Conservation (phyloP, 2,329 filamentous ascomycete genomes). For the Claviceps pazoutovae region DNA sequence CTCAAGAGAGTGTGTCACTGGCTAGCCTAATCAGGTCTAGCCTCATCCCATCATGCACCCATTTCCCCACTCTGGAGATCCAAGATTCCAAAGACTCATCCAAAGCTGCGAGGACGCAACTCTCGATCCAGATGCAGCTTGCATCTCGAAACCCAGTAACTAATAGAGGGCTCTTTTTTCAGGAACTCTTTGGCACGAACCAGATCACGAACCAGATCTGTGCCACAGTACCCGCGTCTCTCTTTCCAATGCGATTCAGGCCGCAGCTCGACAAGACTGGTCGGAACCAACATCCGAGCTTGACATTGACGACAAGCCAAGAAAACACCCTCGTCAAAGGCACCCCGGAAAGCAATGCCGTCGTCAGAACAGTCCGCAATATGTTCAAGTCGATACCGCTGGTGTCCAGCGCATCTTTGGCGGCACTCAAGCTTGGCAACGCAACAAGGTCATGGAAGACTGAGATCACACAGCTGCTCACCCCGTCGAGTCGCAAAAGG, state of each 20-base stretch:
- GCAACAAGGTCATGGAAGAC: background rate
- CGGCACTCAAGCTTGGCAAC: background rate
- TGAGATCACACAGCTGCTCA: background rate
- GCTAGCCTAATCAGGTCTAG: background rate
- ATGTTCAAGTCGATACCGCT: background rate
- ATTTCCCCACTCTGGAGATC: background rate
- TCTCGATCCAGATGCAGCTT: too few relatives aligned
- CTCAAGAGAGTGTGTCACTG: background rate
- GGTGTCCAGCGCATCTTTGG: background rate
- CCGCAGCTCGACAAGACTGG: background rate
- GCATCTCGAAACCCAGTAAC: too few relatives aligned
- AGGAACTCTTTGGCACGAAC: too few relatives aligned
- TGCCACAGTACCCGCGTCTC: too few relatives aligned
- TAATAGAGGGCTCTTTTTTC: too few relatives aligned
- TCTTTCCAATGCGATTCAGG: background rate
- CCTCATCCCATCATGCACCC: background rate
- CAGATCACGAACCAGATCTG: too few relatives aligned
- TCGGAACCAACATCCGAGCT: background rate
- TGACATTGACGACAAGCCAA: background rate
- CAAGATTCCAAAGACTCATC: too few relatives aligned
- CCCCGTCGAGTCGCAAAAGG: background rate
- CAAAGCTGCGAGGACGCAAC: too few relatives aligned
- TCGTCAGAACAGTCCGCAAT: background rate
- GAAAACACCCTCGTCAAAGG: background rate
- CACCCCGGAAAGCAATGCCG: background rate